Evolutionary conservation across 139 green algal species (phyloP).

Genomic region (Chlorella sp.): DNA sequence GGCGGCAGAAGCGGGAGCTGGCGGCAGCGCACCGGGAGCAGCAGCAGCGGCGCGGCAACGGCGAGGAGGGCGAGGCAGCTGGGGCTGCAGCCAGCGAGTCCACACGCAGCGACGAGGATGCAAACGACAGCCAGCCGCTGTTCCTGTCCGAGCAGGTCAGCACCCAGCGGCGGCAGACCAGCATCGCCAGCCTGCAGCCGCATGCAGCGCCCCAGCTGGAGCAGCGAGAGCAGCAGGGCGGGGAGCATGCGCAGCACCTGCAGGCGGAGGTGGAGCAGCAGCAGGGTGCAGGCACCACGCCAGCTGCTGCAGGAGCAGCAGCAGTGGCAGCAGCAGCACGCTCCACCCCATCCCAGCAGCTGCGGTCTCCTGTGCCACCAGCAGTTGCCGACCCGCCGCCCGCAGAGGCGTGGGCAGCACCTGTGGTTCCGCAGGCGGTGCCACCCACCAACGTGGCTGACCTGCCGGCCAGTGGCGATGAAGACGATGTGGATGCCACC

Average conservation of each 20-base stretch:
- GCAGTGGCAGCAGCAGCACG: not conserved
- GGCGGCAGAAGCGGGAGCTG: not conserved
- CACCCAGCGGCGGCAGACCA: not conserved
- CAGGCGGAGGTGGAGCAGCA: not conserved
- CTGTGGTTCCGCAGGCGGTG: not conserved
- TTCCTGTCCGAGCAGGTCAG: not conserved
- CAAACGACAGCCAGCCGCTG: conserved; percentile 3
- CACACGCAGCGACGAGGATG: not conserved
- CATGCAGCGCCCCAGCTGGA: not conserved
- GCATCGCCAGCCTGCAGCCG: not conserved
- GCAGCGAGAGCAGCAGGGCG: not conserved
- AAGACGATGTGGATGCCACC: not conserved
- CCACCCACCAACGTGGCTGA: not conserved
- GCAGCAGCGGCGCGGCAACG: not conserved
- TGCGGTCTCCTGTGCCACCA: not conserved
- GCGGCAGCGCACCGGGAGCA: not conserved
- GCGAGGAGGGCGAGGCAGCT: no score
- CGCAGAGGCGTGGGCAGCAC: not conserved
- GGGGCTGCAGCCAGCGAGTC: not conserved
- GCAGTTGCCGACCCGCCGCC: not conserved
- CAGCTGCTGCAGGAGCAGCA: not conserved
- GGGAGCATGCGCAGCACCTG: no score
- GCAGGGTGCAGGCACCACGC: no score
- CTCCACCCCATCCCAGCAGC: not conserved
- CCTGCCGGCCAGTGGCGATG: not conserved